Percentiles rank a stretch among this genome's conserved stretches.
Conservation (phyloP, 257 asterid species). For the Ehretia macrophylla region DNA sequence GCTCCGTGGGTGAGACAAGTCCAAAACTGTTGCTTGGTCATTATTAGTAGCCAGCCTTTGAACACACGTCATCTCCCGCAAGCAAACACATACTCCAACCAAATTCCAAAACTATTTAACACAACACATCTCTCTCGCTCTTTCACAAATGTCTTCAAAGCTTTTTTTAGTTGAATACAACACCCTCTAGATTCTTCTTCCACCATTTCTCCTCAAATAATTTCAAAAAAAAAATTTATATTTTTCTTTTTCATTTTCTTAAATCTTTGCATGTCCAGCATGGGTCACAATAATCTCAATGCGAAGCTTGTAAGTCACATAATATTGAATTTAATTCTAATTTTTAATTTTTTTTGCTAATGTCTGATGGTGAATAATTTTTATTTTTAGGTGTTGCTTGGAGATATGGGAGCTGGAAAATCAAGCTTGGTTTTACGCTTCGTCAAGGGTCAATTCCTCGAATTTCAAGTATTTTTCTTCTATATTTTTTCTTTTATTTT, state of each 20-base stretch:
- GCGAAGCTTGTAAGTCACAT: slow-evolving; percentile 65
- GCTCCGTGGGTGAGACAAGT: no score
- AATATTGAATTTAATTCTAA: not conserved
- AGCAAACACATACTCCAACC: not conserved
- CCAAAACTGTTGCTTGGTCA: no score
- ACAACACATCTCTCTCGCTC: no score
- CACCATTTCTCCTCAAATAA: not conserved
- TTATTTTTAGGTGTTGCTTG: slow-evolving; percentile 73
- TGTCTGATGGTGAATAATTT: not conserved
- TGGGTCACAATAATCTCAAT: slow-evolving; percentile 64
- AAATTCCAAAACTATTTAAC: no score
- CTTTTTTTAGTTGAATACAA: not conserved
- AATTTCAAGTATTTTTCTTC: slow-evolving; percentile 58
- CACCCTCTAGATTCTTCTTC: not conserved
- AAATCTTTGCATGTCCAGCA: slow-evolving; percentile 36
- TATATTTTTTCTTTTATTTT: not conserved
- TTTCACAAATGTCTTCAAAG: no score
- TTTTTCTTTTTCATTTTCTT: not conserved
- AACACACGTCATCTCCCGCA: not conserved
- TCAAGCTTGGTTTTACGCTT: slow-evolving; percentile 89
- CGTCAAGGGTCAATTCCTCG: slow-evolving; percentile 89
- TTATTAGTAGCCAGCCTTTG: not conserved
- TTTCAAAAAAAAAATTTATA: no score
- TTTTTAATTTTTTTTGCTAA: not conserved
- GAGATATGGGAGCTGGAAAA: slow-evolving; percentile 97